A percentile compares a stretch with the other conserved stretches of the same genome.
Evolutionary conservation across 768 basidiomycete species (phyloP).

Genomic region (Trametes cubensis): DNA sequence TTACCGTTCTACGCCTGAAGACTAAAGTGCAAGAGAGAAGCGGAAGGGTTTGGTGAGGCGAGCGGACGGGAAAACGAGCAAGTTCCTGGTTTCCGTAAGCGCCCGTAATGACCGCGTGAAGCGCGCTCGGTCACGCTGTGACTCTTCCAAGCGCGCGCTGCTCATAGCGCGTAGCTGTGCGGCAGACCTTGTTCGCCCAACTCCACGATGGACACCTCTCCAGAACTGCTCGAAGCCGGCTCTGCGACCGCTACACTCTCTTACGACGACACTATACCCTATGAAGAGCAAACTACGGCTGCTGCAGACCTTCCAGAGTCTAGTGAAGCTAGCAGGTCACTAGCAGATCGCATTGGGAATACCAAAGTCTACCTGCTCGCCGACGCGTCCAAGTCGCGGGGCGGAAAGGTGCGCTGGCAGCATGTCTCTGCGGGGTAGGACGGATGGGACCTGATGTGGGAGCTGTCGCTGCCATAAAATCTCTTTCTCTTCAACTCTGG

Average conservation of each 20-base stretch:
- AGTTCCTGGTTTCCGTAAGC: background rate
- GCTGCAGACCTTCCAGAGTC: slow-evolving; percentile 42
- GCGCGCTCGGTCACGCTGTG: background rate
- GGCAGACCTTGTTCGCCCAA: background rate
- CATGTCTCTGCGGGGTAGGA: slow-evolving; percentile 40
- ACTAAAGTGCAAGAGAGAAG: background rate
- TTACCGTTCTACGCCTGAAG: background rate
- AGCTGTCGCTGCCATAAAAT: slow-evolving; percentile 16
- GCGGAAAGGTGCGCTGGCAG: slow-evolving; percentile 73
- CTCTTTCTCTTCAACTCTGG: background rate
- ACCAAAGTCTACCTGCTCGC: slow-evolving; percentile 79
- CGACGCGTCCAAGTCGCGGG: slow-evolving; percentile 60
- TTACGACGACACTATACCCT: slow-evolving; percentile 56
- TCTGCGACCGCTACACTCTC: slow-evolving; percentile 37
- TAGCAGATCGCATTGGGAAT: slow-evolving; percentile 70
- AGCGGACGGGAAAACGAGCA: background rate
- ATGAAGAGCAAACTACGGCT: slow-evolving; percentile 58
- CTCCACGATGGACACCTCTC: slow-evolving; percentile 51
- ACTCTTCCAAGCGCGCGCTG: background rate
- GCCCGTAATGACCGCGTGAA: background rate
- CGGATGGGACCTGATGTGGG: slow-evolving; percentile 49
- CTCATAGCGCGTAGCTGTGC: background rate
- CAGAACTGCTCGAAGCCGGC: slow-evolving; percentile 30
- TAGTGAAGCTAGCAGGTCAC: slow-evolving; percentile 32
- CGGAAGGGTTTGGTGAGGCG: background rate